Percentiles rank a stretch among this genome's conserved stretches.
These are phyloP conservation scores for Hibiscus syriacus DNA, from an alignment of 345 rosid genomes.

Conservation along the genomic window DNA sequence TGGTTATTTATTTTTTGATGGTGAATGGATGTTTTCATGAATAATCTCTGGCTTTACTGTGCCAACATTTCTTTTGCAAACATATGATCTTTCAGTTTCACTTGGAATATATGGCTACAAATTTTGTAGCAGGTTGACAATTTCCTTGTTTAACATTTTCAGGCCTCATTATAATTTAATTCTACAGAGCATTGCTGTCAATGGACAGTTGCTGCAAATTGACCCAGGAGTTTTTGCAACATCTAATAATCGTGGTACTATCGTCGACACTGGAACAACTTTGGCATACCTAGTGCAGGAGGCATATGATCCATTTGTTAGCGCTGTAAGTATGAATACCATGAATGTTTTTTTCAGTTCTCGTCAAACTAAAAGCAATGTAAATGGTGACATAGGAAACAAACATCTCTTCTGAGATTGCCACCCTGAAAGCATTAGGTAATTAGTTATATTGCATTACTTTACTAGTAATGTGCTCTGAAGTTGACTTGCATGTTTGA, in stretches of 20 bases:
- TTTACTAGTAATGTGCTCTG: background rate
- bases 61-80: background rate
- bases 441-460: background rate
- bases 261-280: constrained; percentile 95
- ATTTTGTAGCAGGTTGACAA: constrained; percentile 14
- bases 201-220: constrained; percentile 59
- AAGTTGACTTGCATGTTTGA: constrained; percentile 7
- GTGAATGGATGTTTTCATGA: background rate
- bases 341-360: constrained; percentile 10
- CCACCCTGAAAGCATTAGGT: background rate
- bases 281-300: constrained; percentile 86
- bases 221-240: constrained; percentile 58
- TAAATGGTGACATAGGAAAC: background rate
- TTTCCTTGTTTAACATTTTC: constrained; percentile 25
- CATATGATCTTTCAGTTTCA: background rate
- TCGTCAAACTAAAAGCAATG: background rate
- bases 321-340: constrained; percentile 59
- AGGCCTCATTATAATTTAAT: constrained; percentile 97
- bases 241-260: constrained; percentile 73
- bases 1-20: background rate
- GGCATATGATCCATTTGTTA: constrained; percentile 72
- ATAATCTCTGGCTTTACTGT: background rate
- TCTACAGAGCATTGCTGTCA: constrained; percentile 66
- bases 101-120: background rate
- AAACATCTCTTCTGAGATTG: background rate